These are phyloP conservation scores for Aspergillus leporis DNA, from an alignment of 495 filamentous ascomycete genomes.

Conservation along the genomic window DNA sequence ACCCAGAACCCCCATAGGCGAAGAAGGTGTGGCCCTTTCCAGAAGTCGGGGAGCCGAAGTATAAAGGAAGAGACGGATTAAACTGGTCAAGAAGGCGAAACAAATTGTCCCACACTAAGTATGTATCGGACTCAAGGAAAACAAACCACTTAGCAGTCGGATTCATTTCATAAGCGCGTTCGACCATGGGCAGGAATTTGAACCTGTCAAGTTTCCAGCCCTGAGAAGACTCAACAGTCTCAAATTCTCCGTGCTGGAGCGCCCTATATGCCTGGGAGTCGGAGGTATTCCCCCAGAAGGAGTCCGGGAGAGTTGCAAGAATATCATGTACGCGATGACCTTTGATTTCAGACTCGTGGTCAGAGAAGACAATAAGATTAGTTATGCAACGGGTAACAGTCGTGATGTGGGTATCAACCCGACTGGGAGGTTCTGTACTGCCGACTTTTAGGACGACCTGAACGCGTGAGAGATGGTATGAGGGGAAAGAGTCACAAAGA, in stretches of 20 bases:
- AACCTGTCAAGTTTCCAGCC: slow-evolving; percentile 64
- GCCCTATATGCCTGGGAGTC: slow-evolving; percentile 39
- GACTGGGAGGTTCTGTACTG: slow-evolving; percentile 29
- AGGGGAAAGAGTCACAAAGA: slow-evolving; percentile 35
- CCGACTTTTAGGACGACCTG: slow-evolving; percentile 42
- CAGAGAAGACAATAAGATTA: slow-evolving; percentile 45
- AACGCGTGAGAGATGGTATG: slow-evolving; percentile 30
- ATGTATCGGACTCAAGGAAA: slow-evolving; percentile 65
- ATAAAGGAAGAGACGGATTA: slow-evolving; percentile 46
- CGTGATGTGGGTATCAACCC: slow-evolving; percentile 31
- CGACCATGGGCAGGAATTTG: slow-evolving; percentile 64
- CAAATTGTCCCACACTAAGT: slow-evolving; percentile 61
- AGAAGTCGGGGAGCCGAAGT: slow-evolving; percentile 51
- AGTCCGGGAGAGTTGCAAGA: slow-evolving; percentile 33
- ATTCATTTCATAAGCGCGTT: slow-evolving; percentile 52
- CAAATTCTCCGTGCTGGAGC: slow-evolving; percentile 16
- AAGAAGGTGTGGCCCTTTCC: slow-evolving; percentile 36
- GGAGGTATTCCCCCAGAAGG: slow-evolving; percentile 27
- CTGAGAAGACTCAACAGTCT: slow-evolving; percentile 8
- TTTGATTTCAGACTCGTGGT: slow-evolving; percentile 37
- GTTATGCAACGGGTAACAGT: slow-evolving; percentile 40
- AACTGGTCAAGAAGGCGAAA: slow-evolving; percentile 54
- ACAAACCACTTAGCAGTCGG: slow-evolving; percentile 60
- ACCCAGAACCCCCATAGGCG: slow-evolving; percentile 55
- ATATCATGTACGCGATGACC: slow-evolving; percentile 38